phyloP scores from a whole-genome alignment of 371 early-diverging fungal genomes.

The Smittium culicis region DNA sequence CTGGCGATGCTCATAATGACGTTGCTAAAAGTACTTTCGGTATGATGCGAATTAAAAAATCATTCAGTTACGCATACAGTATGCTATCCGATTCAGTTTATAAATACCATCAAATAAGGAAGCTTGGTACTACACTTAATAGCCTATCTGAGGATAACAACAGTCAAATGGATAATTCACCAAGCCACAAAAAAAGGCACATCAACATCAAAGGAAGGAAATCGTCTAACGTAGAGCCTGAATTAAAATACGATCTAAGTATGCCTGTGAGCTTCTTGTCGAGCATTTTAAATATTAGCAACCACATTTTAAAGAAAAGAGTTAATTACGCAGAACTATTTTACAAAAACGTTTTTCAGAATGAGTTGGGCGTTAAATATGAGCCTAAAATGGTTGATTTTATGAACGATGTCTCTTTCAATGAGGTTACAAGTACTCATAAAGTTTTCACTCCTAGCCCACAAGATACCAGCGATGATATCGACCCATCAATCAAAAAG shows the following conservation, averaged over 20 bases:
- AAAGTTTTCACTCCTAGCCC: too few relatives aligned
- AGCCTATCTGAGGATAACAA: too few relatives aligned
- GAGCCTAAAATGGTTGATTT: background rate
- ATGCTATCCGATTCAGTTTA: conserved; percentile 28
- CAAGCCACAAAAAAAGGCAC: too few relatives aligned
- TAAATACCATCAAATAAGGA: conserved; percentile 30
- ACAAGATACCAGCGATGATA: background rate
- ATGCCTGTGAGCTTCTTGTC: conserved; percentile 29
- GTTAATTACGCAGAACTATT: conserved; percentile 13
- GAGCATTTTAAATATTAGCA: conserved; percentile 19
- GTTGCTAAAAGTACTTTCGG: conserved; percentile 37
- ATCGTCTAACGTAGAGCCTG: too few relatives aligned
- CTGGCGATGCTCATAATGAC: conserved; percentile 44
- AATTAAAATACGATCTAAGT: too few relatives aligned
- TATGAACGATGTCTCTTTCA: background rate
- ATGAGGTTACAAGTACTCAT: too few relatives aligned
- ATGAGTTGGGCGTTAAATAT: conserved; percentile 20
- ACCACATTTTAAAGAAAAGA: conserved; percentile 12
- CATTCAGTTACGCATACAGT: conserved; percentile 30
- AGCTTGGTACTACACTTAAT: conserved; percentile 27
- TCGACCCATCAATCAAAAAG: background rate
- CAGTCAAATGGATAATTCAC: too few relatives aligned
- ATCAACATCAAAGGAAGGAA: too few relatives aligned
- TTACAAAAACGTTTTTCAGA: conserved; percentile 22
- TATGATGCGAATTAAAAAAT: conserved; percentile 22